Conservation (phyloP, 2,329 filamentous ascomycete genomes). For the Aspergillus transmontanensis region DNA sequence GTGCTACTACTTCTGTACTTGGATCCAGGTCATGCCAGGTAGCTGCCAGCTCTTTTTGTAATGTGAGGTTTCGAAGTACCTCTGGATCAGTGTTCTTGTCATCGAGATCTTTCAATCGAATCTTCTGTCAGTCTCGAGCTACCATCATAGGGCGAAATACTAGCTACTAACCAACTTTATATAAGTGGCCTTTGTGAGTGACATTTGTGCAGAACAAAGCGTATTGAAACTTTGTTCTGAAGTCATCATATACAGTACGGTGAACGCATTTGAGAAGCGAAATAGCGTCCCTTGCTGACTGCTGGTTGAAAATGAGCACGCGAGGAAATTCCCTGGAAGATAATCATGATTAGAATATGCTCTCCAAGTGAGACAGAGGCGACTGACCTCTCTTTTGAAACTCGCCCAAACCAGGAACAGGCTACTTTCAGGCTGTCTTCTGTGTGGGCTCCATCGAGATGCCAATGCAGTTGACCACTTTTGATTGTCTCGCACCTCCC, state of each 20-base stretch:
- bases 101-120: background rate
- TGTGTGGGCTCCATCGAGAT: conserved; percentile 49
- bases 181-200: background rate
- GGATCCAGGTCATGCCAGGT: background rate
- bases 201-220: background rate
- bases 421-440: conserved; percentile 42
- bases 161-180: background rate
- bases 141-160: background rate
- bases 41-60: background rate
- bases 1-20: conserved; percentile 19
- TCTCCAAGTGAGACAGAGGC: background rate
- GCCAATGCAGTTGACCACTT: conserved; percentile 35
- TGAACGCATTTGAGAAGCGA: conserved; percentile 25
- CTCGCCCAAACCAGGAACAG: conserved; percentile 41
- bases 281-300: conserved; percentile 30
- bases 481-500: conserved; percentile 39
- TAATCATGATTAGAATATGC: background rate
- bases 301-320: conserved; percentile 38
- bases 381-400: conserved; percentile 10
- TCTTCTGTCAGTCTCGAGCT: background rate
- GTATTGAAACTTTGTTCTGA: conserved; percentile 11
- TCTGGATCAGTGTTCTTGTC: background rate
- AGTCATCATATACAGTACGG: conserved; percentile 14
- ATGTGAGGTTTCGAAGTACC: background rate
- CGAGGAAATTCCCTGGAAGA: conserved; percentile 13